A percentile compares a stretch with the other conserved stretches of the same genome.
Evolutionary conservation across 176 grass and related monocot genomes (phyloP).

Genomic region (Tillandsia fasciculata): DNA sequence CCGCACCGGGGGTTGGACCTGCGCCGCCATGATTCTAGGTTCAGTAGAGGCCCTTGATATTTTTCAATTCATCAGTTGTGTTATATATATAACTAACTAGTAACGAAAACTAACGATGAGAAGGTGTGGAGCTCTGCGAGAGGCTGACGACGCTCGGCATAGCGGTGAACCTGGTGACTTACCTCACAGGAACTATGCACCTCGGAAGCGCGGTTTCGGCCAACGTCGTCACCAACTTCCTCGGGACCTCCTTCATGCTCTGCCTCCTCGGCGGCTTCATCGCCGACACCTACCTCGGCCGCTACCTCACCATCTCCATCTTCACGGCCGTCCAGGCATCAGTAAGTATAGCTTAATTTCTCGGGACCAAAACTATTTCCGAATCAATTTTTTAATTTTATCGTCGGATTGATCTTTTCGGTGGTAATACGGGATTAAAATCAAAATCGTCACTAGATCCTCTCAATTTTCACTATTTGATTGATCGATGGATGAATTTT

Average conservation of each 20-base stretch:
- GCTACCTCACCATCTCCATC: slow-evolving; percentile 87
- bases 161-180: slow-evolving; percentile 88
- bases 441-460: too few species aligned
- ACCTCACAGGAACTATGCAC: slow-evolving; percentile 89
- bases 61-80: background rate
- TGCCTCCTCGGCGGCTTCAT: slow-evolving; percentile 92
- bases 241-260: slow-evolving; percentile 94
- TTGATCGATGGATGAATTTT: too few species aligned
- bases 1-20: slow-evolving; percentile 52
- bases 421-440: too few species aligned
- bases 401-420: too few species aligned
- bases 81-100: background rate
- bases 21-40: slow-evolving; percentile 89
- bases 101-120: background rate
- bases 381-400: too few species aligned
- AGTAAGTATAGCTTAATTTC: slow-evolving; percentile 25
- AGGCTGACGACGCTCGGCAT: slow-evolving; percentile 93
- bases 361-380: too few species aligned
- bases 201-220: slow-evolving; percentile 74
- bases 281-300: slow-evolving; percentile 89
- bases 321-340: slow-evolving; percentile 74
- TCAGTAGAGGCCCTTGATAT: background rate
- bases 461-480: too few species aligned
- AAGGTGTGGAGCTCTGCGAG: slow-evolving; percentile 84
- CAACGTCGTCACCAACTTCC: slow-evolving; percentile 90